Base-by-base conservation (phyloP, 2,329 filamentous ascomycete genomes). In the Juglanconis oblonga region DNA sequence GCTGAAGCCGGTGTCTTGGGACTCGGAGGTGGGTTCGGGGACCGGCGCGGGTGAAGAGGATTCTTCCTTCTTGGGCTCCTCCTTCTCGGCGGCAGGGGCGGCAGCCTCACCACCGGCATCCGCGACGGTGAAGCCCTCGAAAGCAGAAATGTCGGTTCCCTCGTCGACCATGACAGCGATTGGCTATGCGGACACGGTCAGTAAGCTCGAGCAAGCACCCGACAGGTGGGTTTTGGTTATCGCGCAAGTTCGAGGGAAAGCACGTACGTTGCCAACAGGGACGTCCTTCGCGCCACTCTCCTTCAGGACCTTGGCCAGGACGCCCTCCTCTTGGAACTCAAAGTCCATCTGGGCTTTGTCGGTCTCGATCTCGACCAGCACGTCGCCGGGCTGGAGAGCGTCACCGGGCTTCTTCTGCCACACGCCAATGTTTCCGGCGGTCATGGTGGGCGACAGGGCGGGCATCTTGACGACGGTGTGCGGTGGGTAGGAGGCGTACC, bases 261-360 rank as follows among this genome's bases (percentile, higher is more conserved):
- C 33, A 87, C 92, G 81, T 86, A 99, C 95, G 78, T 90, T 95
- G 76, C 95, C 95, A 70, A 99, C 92, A 35, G 94, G 76, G 64
- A 99, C 81, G 75, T 99, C 95, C 83, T 98, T 99, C 77, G 89
- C 89, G 67, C 96, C 96, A 62, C 89, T 88, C 50, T 97, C 90
- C 81, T 92, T 95, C 72, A 99, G 82, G 65, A 98, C 85, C 85
- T 97, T 97, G 71, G 95, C 94, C 68, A 99, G 84, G 63, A 96
- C 85, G 81, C 94, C 95, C 75, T 98, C 95, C 72, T 99, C 95
- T 79, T 99, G 95, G 79, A 96, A 98, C 79, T 99, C 95, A 76
- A 99, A 98, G 82, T 99, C 95, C 95, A 99, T 99, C 82, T 98
- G 95, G 66, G 95, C 95, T 85, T 99, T 99, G 80, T 99, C 95